These are phyloP conservation scores for Verticillium tricorpus DNA, from an alignment of 2,329 filamentous ascomycete species.

Conservation along the genomic window DNA sequence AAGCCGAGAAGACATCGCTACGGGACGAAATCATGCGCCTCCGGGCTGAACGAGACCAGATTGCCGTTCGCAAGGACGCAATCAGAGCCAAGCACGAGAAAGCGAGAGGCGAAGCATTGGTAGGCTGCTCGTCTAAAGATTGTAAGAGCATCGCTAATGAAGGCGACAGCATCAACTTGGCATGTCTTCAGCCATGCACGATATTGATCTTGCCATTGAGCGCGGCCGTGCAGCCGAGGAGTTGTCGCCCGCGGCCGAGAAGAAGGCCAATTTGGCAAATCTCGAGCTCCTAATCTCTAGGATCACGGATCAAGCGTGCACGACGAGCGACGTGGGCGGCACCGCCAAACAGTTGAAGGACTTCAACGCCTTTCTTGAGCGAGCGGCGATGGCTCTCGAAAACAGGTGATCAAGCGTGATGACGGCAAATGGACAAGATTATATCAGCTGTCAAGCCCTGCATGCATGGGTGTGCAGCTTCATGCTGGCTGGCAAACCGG, in stretches of 20 bases:
- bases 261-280: constrained; percentile 48
- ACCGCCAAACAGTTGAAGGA: constrained; percentile 52
- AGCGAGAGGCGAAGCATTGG: constrained; percentile 46
- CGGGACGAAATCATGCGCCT: constrained; percentile 58
- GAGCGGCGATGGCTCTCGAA: constrained; percentile 54
- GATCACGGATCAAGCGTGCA: constrained; percentile 49
- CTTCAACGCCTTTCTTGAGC: constrained; percentile 61
- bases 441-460: background rate
- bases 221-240: constrained; percentile 45
- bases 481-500: background rate
- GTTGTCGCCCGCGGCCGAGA: constrained; percentile 39
- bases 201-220: constrained; percentile 55
- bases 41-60: constrained; percentile 55
- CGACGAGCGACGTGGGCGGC: constrained; percentile 43
- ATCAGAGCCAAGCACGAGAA: constrained; percentile 56
- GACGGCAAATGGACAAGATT: background rate
- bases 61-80: constrained; percentile 59
- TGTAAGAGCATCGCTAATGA: background rate
- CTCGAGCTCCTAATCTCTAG: constrained; percentile 53
- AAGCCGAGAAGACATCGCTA: constrained; percentile 52
- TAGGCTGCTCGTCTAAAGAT: constrained; percentile 22
- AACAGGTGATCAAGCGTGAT: background rate
- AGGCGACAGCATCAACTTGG: constrained; percentile 38
- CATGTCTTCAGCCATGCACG: constrained; percentile 55
- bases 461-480: background rate